These are phyloP conservation scores for Astragalus membranaceus DNA, from an alignment of 306 rosid species.

Conservation along the genomic window DNA sequence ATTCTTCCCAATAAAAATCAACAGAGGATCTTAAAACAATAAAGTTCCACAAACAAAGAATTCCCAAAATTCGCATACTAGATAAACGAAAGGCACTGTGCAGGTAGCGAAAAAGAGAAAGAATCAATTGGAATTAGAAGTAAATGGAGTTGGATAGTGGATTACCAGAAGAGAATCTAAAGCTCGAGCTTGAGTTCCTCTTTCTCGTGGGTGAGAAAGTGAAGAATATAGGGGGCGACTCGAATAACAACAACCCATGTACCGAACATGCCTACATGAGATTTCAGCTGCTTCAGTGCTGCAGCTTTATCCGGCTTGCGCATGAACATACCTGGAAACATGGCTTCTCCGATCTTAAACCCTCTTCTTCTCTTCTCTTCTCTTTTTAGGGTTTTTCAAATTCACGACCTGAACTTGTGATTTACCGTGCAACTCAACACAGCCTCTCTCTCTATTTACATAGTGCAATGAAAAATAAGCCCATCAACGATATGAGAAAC, in stretches of 20 bases:
- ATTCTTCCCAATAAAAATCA: too few relatives aligned
- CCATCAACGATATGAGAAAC: neutral
- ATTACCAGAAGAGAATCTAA: slow-evolving; percentile 37
- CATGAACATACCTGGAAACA: slow-evolving; percentile 98
- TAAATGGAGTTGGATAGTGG: neutral
- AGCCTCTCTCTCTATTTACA: neutral
- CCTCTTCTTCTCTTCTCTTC: neutral
- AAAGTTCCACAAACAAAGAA: neutral
- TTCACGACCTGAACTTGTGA: neutral
- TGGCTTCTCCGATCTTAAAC: slow-evolving; percentile 26
- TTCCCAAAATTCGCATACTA: neutral
- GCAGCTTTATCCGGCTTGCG: slow-evolving; percentile 85
- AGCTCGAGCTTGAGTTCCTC: slow-evolving; percentile 78
- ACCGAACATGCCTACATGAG: slow-evolving; percentile 78
- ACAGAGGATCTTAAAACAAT: neutral
- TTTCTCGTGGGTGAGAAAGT: slow-evolving; percentile 55
- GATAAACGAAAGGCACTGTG: neutral
- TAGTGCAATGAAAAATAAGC: neutral
- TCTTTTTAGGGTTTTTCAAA: slow-evolving; percentile 16
- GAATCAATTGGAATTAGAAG: neutral
- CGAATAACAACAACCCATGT: slow-evolving; percentile 83
- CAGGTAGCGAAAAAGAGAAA: neutral
- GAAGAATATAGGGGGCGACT: slow-evolving; percentile 71
- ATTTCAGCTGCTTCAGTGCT: slow-evolving; percentile 75
- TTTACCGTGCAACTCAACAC: neutral